Base-by-base conservation (phyloP, 345 rosid genomes). In the Populus pruinosa region DNA sequence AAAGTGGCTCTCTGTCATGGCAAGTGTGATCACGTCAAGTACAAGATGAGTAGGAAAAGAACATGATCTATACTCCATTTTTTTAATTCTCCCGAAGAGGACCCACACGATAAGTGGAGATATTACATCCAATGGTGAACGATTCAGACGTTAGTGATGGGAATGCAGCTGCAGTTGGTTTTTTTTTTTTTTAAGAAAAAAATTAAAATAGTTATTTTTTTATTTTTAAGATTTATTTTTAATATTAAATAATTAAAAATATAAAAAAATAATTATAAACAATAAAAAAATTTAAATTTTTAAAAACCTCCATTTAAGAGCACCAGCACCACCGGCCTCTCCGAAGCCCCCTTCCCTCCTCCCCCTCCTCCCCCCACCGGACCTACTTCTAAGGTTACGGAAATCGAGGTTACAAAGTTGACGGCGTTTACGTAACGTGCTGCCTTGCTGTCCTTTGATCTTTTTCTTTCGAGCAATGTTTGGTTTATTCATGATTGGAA, bases 81-180 rank as follows among this genome's bases (percentile, higher is more conserved):
- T 70, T 67, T 41, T 38, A 14, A 9, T 49, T 55, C 21, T 43
- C 5, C 38, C 31, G 35, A 38, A 6, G 16, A 80, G 86, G 87
- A 4, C 78, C 86, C 84, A 59, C 72, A 18, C 53, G 35, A 83
- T 59, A 69, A 71, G 47, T 61, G 53, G 36, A 79, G 79, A 69
- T 81, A 74, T 87, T 81, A 74, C 83, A 76, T 83, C 79, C 33
- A 67, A 66, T 64, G 47, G 74, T 59, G 55, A 17, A 80, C 44
- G 78, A 79, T 85, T 82, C 85, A 83, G 87, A 85, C 87, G 89
- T 33, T 33, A 33, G 35, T 33, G 35, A 33, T 33, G 35, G 35
- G 35, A 33, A 4, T 33, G 35, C 35, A 33, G 35, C 35, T 33
- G 35, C 4, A 33, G 5, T 33, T 33, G 0, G 1, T 31, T 31